phyloP scores from a whole-genome alignment of 805 yeast genomes.

The Blastobotrys mokoenaii region DNA sequence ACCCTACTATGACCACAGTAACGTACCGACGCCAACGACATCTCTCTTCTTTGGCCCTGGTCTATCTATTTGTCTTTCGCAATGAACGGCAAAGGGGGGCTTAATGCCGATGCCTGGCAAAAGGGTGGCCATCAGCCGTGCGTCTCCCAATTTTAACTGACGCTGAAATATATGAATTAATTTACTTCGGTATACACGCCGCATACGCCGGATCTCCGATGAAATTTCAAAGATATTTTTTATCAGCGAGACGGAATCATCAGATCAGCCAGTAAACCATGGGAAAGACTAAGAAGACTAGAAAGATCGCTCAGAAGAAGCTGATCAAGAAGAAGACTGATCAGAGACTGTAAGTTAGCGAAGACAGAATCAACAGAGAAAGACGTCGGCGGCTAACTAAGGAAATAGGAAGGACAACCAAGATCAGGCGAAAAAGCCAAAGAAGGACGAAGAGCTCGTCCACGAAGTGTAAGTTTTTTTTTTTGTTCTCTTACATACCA shows the following conservation, averaged over 20 bases:
- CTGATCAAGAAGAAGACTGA: constrained; percentile 71
- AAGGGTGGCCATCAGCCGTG: background rate
- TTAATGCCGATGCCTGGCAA: background rate
- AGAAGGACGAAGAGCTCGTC: constrained; percentile 70
- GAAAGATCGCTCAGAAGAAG: constrained; percentile 92
- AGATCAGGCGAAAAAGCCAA: constrained; percentile 32
- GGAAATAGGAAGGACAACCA: constrained; percentile 33
- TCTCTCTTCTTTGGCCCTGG: background rate
- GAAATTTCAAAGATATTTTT: constrained; percentile 6
- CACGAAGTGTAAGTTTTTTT: constrained; percentile 35
- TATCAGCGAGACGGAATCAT: background rate
- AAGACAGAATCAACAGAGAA: background rate
- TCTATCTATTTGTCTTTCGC: background rate
- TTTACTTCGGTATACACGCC: no score
- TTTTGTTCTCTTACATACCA: background rate
- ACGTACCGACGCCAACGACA: constrained; percentile 6
- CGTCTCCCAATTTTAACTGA: no score
- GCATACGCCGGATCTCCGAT: background rate
- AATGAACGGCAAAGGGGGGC: background rate
- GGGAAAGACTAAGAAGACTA: constrained; percentile 96
- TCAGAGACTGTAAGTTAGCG: constrained; percentile 45
- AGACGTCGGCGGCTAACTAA: background rate
- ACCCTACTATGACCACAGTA: background rate
- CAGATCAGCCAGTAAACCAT: constrained; percentile 30
- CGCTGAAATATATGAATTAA: no score